Base-by-base conservation (phyloP, 805 yeast genomes). In the Candida arabinofermentans region DNA sequence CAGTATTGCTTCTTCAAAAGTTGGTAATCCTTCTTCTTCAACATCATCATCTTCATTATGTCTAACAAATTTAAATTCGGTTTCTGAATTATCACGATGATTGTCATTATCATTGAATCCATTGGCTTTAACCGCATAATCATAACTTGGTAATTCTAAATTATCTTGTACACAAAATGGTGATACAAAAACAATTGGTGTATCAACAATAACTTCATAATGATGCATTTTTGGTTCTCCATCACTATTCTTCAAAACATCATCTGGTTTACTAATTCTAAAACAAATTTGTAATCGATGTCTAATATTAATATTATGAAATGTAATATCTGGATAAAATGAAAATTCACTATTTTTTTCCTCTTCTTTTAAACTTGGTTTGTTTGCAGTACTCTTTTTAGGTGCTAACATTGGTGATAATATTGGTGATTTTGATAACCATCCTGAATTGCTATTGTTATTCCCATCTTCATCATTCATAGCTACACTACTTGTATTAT, bases 171-270 rank as follows among this genome's bases (percentile, higher is more conserved):
- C 55, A 43, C 56, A 61, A 48, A 62, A 62, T 27, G 69, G 68
- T 10, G 79, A 73, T n/a, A 76, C 64, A 16, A 78, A 57, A 24
- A 74, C 70, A 27, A 85, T 69, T 0, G 93, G 93, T 0, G 91
- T 83, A 55, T 85, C 93, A 30, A 85, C 83, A 34, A 85, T 77
- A 17, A 85, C 90, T 51, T 85, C 95, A 54, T 81, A 85, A 58
- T 85, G 90, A 52, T 83, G 88, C 65, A 78, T 62, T 47, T 74
- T 75, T 2, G 66, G 58, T 29, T 62, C 64, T 4, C 60, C 62
- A 33, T 58, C 62, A 10, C 45, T 29, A 9, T 38, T 41, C 14
- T 42, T 46, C 52, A 71, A 36, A 14, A 62, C 57, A 0, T 75
- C 71, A 44, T 81, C 84, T 1, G 79, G 79, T 50, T 74, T 79